Conservation (phyloP, 2,329 filamentous ascomycete species). For the Tolypocladium paradoxum region DNA sequence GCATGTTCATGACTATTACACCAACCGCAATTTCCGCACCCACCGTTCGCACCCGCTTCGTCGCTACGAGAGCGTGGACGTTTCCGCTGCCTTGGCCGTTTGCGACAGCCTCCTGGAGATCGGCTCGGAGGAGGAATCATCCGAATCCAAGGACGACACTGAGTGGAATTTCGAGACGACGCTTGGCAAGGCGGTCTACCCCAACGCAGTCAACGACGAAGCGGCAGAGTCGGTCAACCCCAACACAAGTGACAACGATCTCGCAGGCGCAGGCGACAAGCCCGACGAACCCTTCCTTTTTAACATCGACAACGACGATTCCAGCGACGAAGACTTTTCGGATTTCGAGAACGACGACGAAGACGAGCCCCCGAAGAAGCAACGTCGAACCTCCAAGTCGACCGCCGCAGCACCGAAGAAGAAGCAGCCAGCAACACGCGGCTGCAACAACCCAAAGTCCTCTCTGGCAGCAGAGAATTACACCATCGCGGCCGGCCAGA, state of each 20-base stretch:
- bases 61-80: constrained; percentile 3
- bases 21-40: constrained; percentile 1
- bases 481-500: not conserved
- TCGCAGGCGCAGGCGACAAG: too few species aligned
- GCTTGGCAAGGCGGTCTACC: not conserved
- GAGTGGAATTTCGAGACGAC: not conserved
- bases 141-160: not conserved
- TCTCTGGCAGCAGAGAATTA: too few species aligned
- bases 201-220: not conserved
- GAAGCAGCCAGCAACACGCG: not conserved
- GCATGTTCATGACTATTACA: constrained; percentile 11
- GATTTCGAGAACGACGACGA: not conserved
- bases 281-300: not conserved
- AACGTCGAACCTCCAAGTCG: not conserved
- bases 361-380: not conserved
- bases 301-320: not conserved
- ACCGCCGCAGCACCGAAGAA: not conserved
- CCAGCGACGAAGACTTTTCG: not conserved
- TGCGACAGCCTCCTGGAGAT: not conserved
- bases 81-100: constrained; percentile 1
- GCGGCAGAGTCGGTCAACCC: too few species aligned
- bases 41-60: constrained; percentile 6
- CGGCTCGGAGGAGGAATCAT: not conserved
- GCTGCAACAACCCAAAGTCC: not conserved
- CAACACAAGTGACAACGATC: too few species aligned